These are phyloP conservation scores for Pseudocercospora ulei DNA, from an alignment of 2,329 filamentous ascomycete species.

Conservation along the genomic window DNA sequence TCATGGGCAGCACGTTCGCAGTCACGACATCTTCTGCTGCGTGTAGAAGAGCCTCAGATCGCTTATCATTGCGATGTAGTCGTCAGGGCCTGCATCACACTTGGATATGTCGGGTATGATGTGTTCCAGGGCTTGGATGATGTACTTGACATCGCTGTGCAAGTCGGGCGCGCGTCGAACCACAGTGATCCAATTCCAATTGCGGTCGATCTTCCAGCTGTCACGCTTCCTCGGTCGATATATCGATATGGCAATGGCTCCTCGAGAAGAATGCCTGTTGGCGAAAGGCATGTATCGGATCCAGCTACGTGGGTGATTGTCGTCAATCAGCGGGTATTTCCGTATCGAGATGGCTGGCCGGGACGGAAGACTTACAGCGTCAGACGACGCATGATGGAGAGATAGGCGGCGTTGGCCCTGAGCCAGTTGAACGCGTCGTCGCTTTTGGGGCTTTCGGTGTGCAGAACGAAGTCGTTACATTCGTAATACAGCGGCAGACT, in stretches of 20 bases:
- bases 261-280: constrained; percentile 16
- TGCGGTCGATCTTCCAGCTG: constrained; percentile 21
- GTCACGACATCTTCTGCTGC: constrained; percentile 22
- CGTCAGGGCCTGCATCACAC: constrained; percentile 15
- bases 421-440: constrained; percentile 28
- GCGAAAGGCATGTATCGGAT: constrained; percentile 24
- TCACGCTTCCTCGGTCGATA: constrained; percentile 13
- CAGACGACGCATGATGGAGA: constrained; percentile 21
- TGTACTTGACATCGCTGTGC: constrained; percentile 22
- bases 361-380: too few relatives aligned
- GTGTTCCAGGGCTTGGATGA: constrained; percentile 20
- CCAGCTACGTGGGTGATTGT: too few relatives aligned
- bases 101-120: constrained; percentile 14
- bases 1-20: too few relatives aligned
- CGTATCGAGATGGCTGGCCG: too few relatives aligned
- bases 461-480: constrained; percentile 29
- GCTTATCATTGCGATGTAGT: constrained; percentile 19
- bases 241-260: constrained; percentile 23
- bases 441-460: constrained; percentile 28
- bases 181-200: constrained; percentile 30
- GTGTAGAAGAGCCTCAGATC: constrained; percentile 22
- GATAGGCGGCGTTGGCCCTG: constrained; percentile 17
- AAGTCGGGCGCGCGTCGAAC: constrained; percentile 23
- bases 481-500: constrained; percentile 29
- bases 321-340: too few relatives aligned